Base-by-base conservation (phyloP, 352 stramenopile species). In the Phytophthora ramorum region DNA sequence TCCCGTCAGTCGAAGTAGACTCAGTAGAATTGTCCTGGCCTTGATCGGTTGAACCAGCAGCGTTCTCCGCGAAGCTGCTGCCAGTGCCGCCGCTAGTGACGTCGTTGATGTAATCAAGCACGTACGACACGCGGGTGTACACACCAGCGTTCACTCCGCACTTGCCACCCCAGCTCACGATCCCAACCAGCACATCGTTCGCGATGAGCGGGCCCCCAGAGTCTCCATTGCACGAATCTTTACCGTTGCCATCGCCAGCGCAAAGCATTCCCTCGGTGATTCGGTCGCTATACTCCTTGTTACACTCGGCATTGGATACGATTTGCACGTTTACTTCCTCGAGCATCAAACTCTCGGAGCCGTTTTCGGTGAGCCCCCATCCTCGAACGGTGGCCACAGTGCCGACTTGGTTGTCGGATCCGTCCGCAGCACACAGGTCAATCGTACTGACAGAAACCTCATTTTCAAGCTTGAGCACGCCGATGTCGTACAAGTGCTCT, bases 151-250 rank as follows among this genome's bases (percentile, higher is more conserved):
- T 78, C 17, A 73, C 66, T 20, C 81, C 83, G 55, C 83, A 90
- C 2, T 69, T 74, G 46, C 76, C 79, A 17, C 79, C 81, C 83
- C 81, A 92, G 69, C 79, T 90, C 10, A 92, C 83, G n/a, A 92
- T 55, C 8, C 83, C 83, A 20, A 92, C 51, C 14, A 89, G 65
- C 49, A 73, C 77, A 49, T 85, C 58, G 56, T 76, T 83, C 1
- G 67, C 68, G 24, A 88, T 82, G 8, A 92, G 69, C 13, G 83
- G 78, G 8, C 83, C 81, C 10, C 81, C 83, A 14, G 83, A 92
- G 66, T 92, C 83, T 48, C 83, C 81, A 58, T 89, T 86, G 79
- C 81, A 92, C 24, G 75, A 75, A 55, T 85, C 79, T 60, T 87
- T 78, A 32, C 72, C 74, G 35, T 71, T 58, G 30, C 77, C 75